Evolutionary conservation across 2,329 filamentous ascomycete species (phyloP).

Genomic region (Aspergillus pseudoterreus): DNA sequence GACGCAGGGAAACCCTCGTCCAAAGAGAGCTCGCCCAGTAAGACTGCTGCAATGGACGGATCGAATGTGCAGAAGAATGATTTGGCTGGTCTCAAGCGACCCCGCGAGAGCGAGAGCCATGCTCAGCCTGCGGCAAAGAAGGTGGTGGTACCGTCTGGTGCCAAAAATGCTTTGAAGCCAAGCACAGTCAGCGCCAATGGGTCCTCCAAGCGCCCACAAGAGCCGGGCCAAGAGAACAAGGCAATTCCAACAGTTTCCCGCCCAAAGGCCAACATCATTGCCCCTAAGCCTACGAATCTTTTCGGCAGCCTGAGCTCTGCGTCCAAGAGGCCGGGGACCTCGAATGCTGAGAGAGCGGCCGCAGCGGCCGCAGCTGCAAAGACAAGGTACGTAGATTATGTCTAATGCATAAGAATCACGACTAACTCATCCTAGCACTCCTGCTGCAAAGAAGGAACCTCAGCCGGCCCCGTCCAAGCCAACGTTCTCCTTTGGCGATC

Average conservation of each 20-base stretch:
- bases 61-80: slow-evolving; percentile 18
- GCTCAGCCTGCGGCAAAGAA: slow-evolving; percentile 36
- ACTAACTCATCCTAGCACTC: slow-evolving; percentile 24
- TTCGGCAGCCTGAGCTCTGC: slow-evolving; percentile 47
- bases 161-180: slow-evolving; percentile 29
- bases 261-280: slow-evolving; percentile 36
- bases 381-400: slow-evolving; percentile 25
- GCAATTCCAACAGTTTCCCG: slow-evolving; percentile 25
- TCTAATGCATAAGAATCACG: not conserved
- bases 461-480: slow-evolving; percentile 34
- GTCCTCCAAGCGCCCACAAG: slow-evolving; percentile 24
- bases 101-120: slow-evolving; percentile 36
- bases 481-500: slow-evolving; percentile 47
- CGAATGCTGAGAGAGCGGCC: slow-evolving; percentile 45
- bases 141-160: slow-evolving; percentile 31
- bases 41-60: slow-evolving; percentile 12
- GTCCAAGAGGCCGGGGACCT: slow-evolving; percentile 49
- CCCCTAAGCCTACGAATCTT: slow-evolving; percentile 43
- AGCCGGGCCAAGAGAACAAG: slow-evolving; percentile 29
- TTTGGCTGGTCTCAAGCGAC: slow-evolving; percentile 34
- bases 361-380: slow-evolving; percentile 35
- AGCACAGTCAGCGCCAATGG: slow-evolving; percentile 21
- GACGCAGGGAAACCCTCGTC: slow-evolving; percentile 33
- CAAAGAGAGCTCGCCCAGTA: slow-evolving; percentile 33
- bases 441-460: slow-evolving; percentile 35